A percentile compares a stretch with the other conserved stretches of the same genome.
These are phyloP conservation scores for Triadica sebifera DNA, from an alignment of 345 rosid genomes.

Conservation along the genomic window DNA sequence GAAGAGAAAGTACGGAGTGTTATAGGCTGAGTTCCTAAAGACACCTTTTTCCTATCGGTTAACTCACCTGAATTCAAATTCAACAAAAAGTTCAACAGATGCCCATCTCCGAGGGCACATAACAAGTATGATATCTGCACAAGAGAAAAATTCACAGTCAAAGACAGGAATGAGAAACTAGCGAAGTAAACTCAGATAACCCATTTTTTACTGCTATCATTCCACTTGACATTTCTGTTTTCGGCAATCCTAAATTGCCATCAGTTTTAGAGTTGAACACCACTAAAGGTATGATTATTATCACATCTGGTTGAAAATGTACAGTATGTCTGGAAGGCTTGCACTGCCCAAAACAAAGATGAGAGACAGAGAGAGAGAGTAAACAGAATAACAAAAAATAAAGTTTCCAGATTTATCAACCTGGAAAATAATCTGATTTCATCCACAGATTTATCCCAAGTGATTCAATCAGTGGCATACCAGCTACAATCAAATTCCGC, in stretches of 20 bases:
- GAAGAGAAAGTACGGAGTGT: slow-evolving; percentile 96
- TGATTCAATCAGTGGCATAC: too few species aligned
- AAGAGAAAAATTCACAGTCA: slow-evolving; percentile 18
- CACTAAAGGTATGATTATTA: neutral
- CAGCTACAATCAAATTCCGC: neutral
- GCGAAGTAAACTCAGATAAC: neutral
- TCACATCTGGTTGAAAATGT: neutral
- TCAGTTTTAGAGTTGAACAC: neutral
- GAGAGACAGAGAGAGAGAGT: too few species aligned
- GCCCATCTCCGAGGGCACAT: slow-evolving; percentile 96
- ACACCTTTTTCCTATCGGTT: slow-evolving; percentile 79
- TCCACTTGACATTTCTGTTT: neutral
- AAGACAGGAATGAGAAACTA: neutral
- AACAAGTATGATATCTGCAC: slow-evolving; percentile 81
- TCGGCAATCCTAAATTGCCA: neutral
- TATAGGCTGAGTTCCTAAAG: slow-evolving; percentile 92
- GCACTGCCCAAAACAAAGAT: too few species aligned
- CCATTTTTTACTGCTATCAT: neutral
- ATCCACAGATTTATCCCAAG: too few species aligned
- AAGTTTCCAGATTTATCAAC: too few species aligned
- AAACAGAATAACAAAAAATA: too few species aligned
- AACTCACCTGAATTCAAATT: slow-evolving; percentile 70
- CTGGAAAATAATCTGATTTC: too few species aligned
- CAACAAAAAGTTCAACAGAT: slow-evolving; percentile 77
- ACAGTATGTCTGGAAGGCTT: too few species aligned